Evolutionary conservation across 192 early-diverging fungal genomes (phyloP).

Genomic region (Coemansia sp.): DNA sequence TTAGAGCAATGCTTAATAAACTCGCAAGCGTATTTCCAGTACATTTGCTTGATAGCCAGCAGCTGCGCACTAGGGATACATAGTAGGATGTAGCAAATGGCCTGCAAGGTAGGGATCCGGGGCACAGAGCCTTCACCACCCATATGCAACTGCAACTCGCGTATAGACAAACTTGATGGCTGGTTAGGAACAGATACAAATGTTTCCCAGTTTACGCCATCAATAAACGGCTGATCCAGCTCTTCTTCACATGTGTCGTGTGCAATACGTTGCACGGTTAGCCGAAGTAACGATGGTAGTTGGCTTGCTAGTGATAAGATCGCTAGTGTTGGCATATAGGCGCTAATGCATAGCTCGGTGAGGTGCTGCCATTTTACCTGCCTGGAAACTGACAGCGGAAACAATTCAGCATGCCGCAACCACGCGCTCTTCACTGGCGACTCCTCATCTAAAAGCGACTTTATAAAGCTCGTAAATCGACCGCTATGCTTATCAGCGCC

Average conservation of each 20-base stretch:
- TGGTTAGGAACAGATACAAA: conserved; percentile 20
- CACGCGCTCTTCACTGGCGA: conserved; percentile 22
- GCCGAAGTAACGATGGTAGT: conserved; percentile 12
- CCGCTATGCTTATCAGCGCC: conserved; percentile 10
- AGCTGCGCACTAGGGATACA: conserved; percentile 16
- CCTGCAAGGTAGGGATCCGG: conserved; percentile 23
- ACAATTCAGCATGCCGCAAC: conserved; percentile 28
- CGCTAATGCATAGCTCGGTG: conserved; percentile 26
- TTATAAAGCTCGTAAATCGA: conserved; percentile 20
- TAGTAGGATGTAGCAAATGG: conserved; percentile 28
- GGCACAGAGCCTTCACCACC: conserved; percentile 13
- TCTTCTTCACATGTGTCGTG: conserved; percentile 16
- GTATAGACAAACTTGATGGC: background rate
- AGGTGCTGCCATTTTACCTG: conserved; percentile 19
- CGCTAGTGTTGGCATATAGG: conserved; percentile 21
- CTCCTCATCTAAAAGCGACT: conserved; percentile 11
- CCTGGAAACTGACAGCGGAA: conserved; percentile 32
- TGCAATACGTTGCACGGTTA: conserved; percentile 34
- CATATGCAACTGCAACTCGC: conserved; percentile 33
- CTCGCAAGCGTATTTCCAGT: conserved; percentile 8
- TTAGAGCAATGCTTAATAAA: background rate
- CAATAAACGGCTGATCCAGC: conserved; percentile 1
- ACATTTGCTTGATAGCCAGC: conserved; percentile 29
- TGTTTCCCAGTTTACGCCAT: conserved; percentile 16
- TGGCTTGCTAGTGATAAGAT: conserved; percentile 22